These are phyloP conservation scores for Ophiostoma pallidulum DNA, from an alignment of 2,329 filamentous ascomycete genomes.

Conservation along the genomic window DNA sequence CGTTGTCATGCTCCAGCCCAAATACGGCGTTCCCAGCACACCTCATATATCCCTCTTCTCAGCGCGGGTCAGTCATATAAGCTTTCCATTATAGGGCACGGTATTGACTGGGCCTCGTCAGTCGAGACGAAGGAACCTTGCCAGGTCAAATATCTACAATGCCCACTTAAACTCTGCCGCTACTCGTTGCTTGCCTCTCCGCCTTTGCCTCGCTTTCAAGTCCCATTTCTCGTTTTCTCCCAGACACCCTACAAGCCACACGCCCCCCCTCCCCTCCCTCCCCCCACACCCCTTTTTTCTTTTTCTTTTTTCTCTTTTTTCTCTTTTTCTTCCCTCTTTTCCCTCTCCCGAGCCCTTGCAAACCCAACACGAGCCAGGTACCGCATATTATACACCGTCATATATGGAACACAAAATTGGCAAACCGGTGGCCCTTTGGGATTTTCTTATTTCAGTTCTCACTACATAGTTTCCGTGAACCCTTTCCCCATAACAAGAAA, in stretches of 20 bases:
- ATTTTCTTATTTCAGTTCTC: background rate
- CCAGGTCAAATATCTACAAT: slow-evolving; percentile 12
- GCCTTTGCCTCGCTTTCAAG: too few relatives aligned
- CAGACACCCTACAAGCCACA: slow-evolving; percentile 2
- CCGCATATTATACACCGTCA: slow-evolving; percentile 6
- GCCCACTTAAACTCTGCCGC: slow-evolving; percentile 7
- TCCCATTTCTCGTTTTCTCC: background rate
- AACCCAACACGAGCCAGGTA: slow-evolving; percentile 9
- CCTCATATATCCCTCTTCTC: slow-evolving; percentile 4
- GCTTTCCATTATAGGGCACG: slow-evolving; percentile 12
- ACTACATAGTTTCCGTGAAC: slow-evolving; percentile 2
- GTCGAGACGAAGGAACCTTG: slow-evolving; percentile 13
- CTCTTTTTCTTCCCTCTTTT: background rate
- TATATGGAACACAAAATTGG: slow-evolving; percentile 3
- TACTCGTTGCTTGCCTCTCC: background rate
- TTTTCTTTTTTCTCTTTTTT: too few relatives aligned
- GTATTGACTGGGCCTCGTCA: slow-evolving; percentile 6
- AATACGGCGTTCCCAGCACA: background rate
- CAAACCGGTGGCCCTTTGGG: slow-evolving; percentile 1
- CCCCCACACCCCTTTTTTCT: background rate
- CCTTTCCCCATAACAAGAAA: background rate
- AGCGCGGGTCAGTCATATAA: slow-evolving; percentile 5
- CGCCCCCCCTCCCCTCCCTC: background rate
- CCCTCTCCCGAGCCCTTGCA: slow-evolving; percentile 8
- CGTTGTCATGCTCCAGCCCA: background rate